Base-by-base conservation (phyloP, 805 yeast species). In the Metschnikowia arizonensis region DNA sequence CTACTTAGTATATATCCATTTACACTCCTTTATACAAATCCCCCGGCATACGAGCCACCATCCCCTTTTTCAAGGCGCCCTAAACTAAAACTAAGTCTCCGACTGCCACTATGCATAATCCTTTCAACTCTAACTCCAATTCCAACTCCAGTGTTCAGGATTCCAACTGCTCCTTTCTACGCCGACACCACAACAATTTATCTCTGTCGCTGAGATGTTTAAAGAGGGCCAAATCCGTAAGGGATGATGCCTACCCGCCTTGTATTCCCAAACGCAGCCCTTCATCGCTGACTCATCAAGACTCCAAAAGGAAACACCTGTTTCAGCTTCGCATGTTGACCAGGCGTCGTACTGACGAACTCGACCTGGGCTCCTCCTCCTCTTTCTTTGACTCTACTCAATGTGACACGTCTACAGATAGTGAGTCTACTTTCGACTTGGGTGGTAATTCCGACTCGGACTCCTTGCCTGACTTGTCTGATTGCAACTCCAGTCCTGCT, bases 391-490 rank as follows among this genome's bases (percentile, higher is more conserved):
- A 30, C 35, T n/a, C 34, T 6, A 12, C 21, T 15, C 40, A 25
- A 18, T 25, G 31, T 12, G 32, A 12, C 15, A 39, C 42, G n/a
- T 29, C 42, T 10, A 25, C 31, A 11, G 42, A 30, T 5, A 14
- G 15, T 3, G 35, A 39, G 21, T 21, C 26, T 4, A 21, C 14
- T 4, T 39, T 39, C 10, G 42, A 39, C 21, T 39, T 39, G 4
- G 12, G 25, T 12, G 9, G 6, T 14, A 4, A 11, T 25, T 61
- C 67, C 4, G 73, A 68, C 44, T 55, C 61, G 30, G 74, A 69
- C 40, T 64, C 69, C 2, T 60, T 68, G 44, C 71, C 72, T 1
- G 73, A 67, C 50, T 57, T 64, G 36, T 56, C 65, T 3, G 68
- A 63, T 43, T 66, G 64, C 36, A 60, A 55, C 26, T 50, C 56